Evolutionary conservation across 306 rosid species (phyloP), one percentile per base, ranked within the genome.

Genomic region (Carpinus fangiana): DNA sequence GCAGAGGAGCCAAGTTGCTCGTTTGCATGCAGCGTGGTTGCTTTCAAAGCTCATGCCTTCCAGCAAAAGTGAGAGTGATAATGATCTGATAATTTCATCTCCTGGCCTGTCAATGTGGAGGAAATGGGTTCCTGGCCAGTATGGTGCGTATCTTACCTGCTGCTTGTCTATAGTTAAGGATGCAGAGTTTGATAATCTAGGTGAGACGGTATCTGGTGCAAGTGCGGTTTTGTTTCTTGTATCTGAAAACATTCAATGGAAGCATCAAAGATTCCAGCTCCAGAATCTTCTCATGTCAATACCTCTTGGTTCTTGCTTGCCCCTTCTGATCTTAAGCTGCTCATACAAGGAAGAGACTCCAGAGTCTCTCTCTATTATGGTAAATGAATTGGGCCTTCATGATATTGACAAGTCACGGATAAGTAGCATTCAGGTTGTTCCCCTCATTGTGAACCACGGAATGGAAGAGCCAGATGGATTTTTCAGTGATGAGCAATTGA

Each of bases 81-180:
- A 83, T 54, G 87, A 76, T 84, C 82, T 86, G 73, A 60, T 91
- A 70, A 41, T 86, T 86, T 89, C 97, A 48, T 87, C 89, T 64
- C 85, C 93, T 78, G 97, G 91, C 62, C 78, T 87, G 73, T 84
- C 92, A 16, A 83, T 91, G 72, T 95, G 99, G 98, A 91, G 82
- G 87, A 91, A 93, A 72, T 90, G 98, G 94, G 53, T 86, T 81
- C 61, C 67, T 72, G 66, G 75, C 76, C 85, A 85, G 82, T 79
- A 78, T 66, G 89, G 74, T 76, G 56, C 76, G 21, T 84, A 90
- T 84, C 81, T 79, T 60, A 82, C 89, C 48, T 92, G 97, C 88
- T 91, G 89, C 83, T 80, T 93, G 74, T 95, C 96, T 86, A 83
- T 95, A 73, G 81, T 95, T 54, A 90, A 89, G 91, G 87, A 87